Evolutionary conservation across 257 asterid species (phyloP).

Genomic region (Solanum appendiculatum): DNA sequence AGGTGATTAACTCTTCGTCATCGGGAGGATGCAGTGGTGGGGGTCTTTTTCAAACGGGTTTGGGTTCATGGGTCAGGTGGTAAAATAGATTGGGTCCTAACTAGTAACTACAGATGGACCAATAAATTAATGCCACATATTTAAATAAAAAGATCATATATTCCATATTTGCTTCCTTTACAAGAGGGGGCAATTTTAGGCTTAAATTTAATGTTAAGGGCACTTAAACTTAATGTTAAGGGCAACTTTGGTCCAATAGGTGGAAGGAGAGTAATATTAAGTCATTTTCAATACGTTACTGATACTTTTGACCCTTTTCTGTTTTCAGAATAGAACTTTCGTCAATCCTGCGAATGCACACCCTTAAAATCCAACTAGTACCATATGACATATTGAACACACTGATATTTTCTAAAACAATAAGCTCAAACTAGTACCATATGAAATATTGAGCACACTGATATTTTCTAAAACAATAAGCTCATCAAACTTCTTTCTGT

Average conservation of each 20-base stretch:
- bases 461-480: not conserved
- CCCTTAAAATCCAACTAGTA: not conserved
- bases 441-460: not conserved
- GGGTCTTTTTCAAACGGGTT: not conserved
- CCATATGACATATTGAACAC: not conserved
- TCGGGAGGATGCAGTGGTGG: not conserved
- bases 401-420: not conserved
- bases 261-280: not conserved
- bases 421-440: not conserved
- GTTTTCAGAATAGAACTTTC: not conserved
- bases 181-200: not conserved
- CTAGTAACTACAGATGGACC: not conserved
- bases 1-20: not conserved
- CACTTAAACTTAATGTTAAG: not conserved
- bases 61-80: not conserved
- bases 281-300: not conserved
- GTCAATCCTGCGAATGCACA: not conserved
- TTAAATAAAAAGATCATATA: not conserved
- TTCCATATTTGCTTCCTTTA: not conserved
- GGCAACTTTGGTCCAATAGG: not conserved
- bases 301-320: not conserved
- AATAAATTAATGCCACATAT: not conserved
- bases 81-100: not conserved
- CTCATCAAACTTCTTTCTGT: not conserved
- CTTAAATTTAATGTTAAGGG: not conserved